Evolutionary conservation across 768 basidiomycete genomes (phyloP).

Genomic region (Pleurotus tuber-regium): DNA sequence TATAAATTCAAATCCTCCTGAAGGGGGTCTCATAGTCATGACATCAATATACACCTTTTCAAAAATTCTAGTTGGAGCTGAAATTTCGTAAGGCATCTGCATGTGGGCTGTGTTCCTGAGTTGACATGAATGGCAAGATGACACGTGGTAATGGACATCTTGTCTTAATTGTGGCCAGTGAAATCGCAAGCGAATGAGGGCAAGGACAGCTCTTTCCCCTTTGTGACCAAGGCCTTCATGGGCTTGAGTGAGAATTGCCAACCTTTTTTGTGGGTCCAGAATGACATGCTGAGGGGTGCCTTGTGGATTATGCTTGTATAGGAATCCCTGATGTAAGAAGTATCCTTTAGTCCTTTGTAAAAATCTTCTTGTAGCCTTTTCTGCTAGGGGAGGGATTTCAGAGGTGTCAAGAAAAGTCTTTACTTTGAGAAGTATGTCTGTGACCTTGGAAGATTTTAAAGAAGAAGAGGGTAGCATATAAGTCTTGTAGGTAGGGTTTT

Average conservation of each 20-base stretch:
- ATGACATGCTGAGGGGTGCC: constrained; percentile 14
- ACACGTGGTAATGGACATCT: constrained; percentile 21
- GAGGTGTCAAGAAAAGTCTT: not conserved
- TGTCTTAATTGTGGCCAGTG: constrained; percentile 24
- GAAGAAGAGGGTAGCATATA: not conserved
- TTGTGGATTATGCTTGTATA: constrained; percentile 13
- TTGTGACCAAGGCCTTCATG: constrained; percentile 9
- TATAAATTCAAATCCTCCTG: constrained; percentile 19
- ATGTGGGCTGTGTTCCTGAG: constrained; percentile 12
- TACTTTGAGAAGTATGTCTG: not conserved
- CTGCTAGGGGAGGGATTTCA: not conserved
- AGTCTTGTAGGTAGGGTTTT: not conserved
- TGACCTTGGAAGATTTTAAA: not conserved
- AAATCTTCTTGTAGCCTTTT: not conserved
- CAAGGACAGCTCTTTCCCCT: constrained; percentile 7
- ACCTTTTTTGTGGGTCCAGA: constrained; percentile 11
- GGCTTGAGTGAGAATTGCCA: constrained; percentile 6
- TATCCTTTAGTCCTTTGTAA: constrained; percentile 11
- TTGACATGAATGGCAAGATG: constrained; percentile 27
- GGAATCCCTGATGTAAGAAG: constrained; percentile 12
- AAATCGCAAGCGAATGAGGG: constrained; percentile 16
- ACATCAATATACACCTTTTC: constrained; percentile 24
- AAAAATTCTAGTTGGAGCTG: constrained; percentile 15
- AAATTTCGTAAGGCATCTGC: constrained; percentile 15
- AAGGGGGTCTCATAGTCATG: constrained; percentile 23